Base-by-base conservation (phyloP, 768 basidiomycete genomes). In the Boletus vinaceobasis region DNA sequence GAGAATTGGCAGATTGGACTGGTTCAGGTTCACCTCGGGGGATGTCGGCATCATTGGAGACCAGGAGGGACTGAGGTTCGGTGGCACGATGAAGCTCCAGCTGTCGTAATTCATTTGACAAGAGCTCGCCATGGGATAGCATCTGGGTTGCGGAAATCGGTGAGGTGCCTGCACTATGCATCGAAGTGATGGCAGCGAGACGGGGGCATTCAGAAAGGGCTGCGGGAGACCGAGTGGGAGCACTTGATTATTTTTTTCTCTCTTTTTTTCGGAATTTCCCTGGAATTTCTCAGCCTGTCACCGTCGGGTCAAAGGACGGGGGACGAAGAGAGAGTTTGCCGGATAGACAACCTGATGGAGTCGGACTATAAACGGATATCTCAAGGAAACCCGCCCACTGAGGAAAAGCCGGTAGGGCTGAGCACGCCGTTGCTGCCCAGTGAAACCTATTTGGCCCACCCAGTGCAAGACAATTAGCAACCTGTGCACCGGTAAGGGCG, bases 71-170 rank as follows among this genome's bases (percentile, higher is more conserved):
- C 13, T 40, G 37, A 13, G 55, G 23, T 21, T 54, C 53, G 17
- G 52, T 26, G 29, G 49, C 32, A 7, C 64, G 51, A 40, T 71
- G 66, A 15, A 69, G 56, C 63, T 80, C 73, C 26, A 85, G 78
- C 52, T 75, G 73, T 47, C 75, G 74, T 48, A 85, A 73, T 58
- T 73, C 74, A 49, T 77, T 68, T 9, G 78, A 73, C 58, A 85
- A 72, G 36, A 72, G 69, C 29, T 74, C 68, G 52, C 71, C 60
- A 61, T 78, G 74, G 50, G 73, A 65, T 44, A 58, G 27, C 64
- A 62, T 72, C 55, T 58, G 58, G 50, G 58, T 37, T 9, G 33
- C 17, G 32, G 53, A 53, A 6, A 38, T 23, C 39, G 32, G 38
- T 40, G 27, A 21, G 19, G 15, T 21, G 29, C 13, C 33, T 50